Evolutionary conservation across 1,139 yeast species (phyloP).

Genomic region (Chernovozyma aurita): DNA sequence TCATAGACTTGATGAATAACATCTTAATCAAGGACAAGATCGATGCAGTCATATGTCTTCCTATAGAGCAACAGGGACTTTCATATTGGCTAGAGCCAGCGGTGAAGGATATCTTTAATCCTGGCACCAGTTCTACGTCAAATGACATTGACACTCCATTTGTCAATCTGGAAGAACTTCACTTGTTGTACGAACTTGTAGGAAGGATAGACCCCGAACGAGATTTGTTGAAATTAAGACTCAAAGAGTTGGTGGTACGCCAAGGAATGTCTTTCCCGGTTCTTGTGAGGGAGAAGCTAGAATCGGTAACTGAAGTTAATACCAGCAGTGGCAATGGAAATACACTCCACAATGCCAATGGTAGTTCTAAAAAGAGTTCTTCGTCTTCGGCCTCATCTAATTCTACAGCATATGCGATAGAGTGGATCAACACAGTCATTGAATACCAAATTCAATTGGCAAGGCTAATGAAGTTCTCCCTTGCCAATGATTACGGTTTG

Average conservation of each 20-base stretch:
- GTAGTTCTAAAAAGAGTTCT: conserved; percentile 13
- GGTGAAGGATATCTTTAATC: neutral
- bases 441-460: conserved; percentile 51
- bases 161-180: conserved; percentile 30
- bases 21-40: conserved; percentile 61
- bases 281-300: conserved; percentile 20
- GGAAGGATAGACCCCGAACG: conserved; percentile 52
- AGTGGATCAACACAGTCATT: conserved; percentile 66
- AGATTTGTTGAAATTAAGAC: conserved; percentile 44
- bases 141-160: neutral
- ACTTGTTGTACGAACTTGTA: conserved; percentile 46
- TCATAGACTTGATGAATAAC: conserved; percentile 54
- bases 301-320: conserved; percentile 6
- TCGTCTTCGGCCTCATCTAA: conserved; percentile 20
- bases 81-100: conserved; percentile 46
- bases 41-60: conserved; percentile 41
- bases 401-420: conserved; percentile 52
- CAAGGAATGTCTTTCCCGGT: conserved; percentile 33
- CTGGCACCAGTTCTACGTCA: too few species aligned
- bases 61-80: conserved; percentile 51
- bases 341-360: too few species aligned
- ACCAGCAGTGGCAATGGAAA: too few species aligned
- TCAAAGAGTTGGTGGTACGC: conserved; percentile 44
- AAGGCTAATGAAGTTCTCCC: conserved; percentile 24
- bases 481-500: conserved; percentile 45